Percentiles rank a stretch among this genome's conserved stretches.
Evolutionary conservation across 2,329 filamentous ascomycete species (phyloP).

Genomic region (Incumbomyces delicatus): DNA sequence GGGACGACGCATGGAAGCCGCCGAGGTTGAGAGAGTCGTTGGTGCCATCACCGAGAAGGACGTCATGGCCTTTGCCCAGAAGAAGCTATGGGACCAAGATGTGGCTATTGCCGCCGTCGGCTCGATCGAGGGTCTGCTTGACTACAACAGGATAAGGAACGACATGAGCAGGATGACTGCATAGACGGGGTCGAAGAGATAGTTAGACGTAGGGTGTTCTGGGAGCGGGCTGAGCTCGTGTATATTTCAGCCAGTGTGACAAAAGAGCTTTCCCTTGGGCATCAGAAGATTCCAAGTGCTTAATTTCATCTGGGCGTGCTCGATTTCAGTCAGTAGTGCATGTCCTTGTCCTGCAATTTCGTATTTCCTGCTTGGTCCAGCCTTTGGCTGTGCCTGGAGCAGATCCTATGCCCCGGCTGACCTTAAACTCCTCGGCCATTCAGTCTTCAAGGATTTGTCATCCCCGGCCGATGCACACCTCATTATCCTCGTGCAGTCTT

Average conservation of each 20-base stretch:
- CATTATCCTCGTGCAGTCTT: too few species aligned
- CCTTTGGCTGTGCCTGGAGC: too few species aligned
- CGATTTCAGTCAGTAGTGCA: too few species aligned
- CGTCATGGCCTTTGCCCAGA: slow-evolving; percentile 90
- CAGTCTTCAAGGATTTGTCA: too few species aligned
- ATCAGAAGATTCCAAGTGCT: neutral
- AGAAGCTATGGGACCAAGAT: slow-evolving; percentile 96
- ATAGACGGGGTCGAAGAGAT: slow-evolving; percentile 17
- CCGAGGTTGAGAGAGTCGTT: slow-evolving; percentile 89
- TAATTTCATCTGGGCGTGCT: too few species aligned
- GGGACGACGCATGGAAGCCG: slow-evolving; percentile 78
- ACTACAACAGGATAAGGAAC: slow-evolving; percentile 48
- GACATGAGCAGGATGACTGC: slow-evolving; percentile 72
- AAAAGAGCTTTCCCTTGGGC: neutral
- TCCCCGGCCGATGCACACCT: too few species aligned
- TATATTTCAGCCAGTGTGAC: slow-evolving; percentile 8
- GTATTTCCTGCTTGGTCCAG: too few species aligned
- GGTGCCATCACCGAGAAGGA: slow-evolving; percentile 87
- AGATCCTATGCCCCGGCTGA: too few species aligned
- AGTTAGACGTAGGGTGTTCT: slow-evolving; percentile 1
- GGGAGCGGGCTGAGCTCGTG: slow-evolving; percentile 5
- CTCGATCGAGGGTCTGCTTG: slow-evolving; percentile 70
- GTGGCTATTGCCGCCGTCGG: slow-evolving; percentile 89
- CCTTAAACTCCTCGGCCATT: too few species aligned
- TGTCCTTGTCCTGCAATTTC: too few species aligned